phyloP scores from a whole-genome alignment of 345 rosid genomes.

The Mangifera indica region DNA sequence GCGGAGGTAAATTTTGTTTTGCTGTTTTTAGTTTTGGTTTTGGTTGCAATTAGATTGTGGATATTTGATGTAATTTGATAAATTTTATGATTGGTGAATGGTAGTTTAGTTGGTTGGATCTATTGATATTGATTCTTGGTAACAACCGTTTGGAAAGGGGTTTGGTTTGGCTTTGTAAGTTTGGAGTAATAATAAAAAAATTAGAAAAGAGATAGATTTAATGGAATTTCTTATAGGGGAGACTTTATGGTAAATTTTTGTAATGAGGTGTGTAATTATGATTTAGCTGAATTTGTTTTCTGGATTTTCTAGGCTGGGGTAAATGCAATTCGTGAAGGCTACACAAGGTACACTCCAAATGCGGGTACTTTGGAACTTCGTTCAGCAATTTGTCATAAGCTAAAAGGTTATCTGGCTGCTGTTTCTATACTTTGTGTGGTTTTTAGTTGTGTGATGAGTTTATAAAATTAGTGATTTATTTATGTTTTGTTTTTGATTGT shows the following conservation, averaged over 20 bases:
- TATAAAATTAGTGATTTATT: background rate
- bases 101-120: no score
- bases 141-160: no score
- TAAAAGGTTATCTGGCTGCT: constrained; percentile 48
- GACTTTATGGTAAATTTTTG: no score
- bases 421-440: background rate
- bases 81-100: no score
- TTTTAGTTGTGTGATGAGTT: background rate
- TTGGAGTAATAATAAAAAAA: no score
- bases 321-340: constrained; percentile 87
- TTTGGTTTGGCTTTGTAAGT: no score
- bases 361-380: constrained; percentile 85
- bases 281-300: background rate
- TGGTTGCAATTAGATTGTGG: no score
- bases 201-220: no score
- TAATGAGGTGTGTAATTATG: no score
- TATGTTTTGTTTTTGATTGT: background rate
- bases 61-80: no score
- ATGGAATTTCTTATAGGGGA: no score
- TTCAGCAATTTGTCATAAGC: constrained; percentile 77
- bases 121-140: no score
- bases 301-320: constrained; percentile 65
- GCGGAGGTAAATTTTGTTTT: constrained; percentile 51
- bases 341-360: constrained; percentile 85
- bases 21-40: background rate